Percentiles rank a stretch among this genome's conserved stretches.
Conservation (phyloP, 176 grass and related monocot species). For the Aegilops speltoides region DNA sequence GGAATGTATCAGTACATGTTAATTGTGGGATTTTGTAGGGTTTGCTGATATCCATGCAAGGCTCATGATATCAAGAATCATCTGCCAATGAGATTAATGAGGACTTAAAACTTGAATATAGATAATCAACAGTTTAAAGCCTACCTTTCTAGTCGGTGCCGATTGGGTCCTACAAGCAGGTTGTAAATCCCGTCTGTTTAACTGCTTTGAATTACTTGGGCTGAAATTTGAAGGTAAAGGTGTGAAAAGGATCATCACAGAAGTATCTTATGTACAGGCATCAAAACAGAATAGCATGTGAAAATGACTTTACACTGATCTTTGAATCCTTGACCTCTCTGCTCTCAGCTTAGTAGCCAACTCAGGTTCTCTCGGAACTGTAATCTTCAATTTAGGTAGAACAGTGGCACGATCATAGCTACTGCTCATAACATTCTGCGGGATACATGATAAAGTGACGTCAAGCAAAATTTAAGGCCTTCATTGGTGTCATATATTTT, state of each 20-base stretch:
- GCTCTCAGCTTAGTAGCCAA: slow-evolving; percentile 76
- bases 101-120: not conserved
- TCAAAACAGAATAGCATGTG: slow-evolving; percentile 20
- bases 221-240: slow-evolving; percentile 45
- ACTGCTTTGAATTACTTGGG: slow-evolving; percentile 42
- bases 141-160: slow-evolving; percentile 51
- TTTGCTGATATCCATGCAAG: not conserved
- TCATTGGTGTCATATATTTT: not conserved
- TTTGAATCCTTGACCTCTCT: slow-evolving; percentile 58
- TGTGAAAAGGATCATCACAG: slow-evolving; percentile 7
- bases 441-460: not conserved
- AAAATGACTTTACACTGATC: slow-evolving; percentile 61
- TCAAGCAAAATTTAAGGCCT: slow-evolving; percentile 18
- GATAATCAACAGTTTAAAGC: not conserved
- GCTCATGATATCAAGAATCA: not conserved
- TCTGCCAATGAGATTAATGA: slow-evolving; percentile 15
- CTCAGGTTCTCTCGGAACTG: slow-evolving; percentile 74
- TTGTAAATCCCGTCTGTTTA: slow-evolving; percentile 30
- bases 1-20: not conserved
- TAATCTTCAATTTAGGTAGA: slow-evolving; percentile 52
- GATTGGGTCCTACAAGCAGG: slow-evolving; percentile 15
- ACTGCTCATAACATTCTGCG: slow-evolving; percentile 28
- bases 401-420: slow-evolving; percentile 22
- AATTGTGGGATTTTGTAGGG: slow-evolving; percentile 1
- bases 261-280: slow-evolving; percentile 25